phyloP scores from a whole-genome alignment of 192 early-diverging fungal species.

The Diversispora epigaea region DNA sequence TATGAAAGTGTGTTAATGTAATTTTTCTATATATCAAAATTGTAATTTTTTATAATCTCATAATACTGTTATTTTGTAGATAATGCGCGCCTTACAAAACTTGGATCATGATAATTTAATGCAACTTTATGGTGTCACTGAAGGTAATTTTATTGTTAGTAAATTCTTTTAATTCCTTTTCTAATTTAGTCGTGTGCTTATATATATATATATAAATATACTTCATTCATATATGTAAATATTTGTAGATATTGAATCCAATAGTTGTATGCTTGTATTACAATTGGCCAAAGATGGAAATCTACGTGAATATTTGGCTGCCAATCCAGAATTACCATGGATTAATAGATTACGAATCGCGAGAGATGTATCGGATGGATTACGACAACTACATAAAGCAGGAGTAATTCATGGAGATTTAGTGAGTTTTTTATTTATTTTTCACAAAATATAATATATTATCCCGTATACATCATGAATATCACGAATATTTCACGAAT shows the following conservation, averaged over 20 bases:
- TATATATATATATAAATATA: background rate
- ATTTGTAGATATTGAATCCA: background rate
- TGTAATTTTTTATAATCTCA: background rate
- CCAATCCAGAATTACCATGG: background rate
- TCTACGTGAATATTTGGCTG: slow-evolving; percentile 19
- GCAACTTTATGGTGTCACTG: background rate
- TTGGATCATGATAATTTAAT: background rate
- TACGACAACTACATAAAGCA: slow-evolving; percentile 15
- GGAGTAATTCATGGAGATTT: slow-evolving; percentile 22
- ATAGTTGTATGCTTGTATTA: background rate
- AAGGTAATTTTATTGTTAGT: background rate
- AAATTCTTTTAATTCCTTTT: background rate
- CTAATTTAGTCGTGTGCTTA: too few relatives aligned
- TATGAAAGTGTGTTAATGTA: background rate
- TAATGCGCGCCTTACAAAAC: background rate
- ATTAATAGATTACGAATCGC: background rate
- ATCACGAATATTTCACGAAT: background rate
- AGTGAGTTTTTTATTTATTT: background rate
- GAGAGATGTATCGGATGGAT: slow-evolving; percentile 8
- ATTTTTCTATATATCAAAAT: background rate
- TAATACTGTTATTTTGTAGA: background rate
- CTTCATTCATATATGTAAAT: background rate
- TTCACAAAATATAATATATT: background rate
- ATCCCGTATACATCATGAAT: background rate
- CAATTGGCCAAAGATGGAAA: slow-evolving; percentile 26